phyloP scores from a whole-genome alignment of 306 rosid species.

The Delonix regia region DNA sequence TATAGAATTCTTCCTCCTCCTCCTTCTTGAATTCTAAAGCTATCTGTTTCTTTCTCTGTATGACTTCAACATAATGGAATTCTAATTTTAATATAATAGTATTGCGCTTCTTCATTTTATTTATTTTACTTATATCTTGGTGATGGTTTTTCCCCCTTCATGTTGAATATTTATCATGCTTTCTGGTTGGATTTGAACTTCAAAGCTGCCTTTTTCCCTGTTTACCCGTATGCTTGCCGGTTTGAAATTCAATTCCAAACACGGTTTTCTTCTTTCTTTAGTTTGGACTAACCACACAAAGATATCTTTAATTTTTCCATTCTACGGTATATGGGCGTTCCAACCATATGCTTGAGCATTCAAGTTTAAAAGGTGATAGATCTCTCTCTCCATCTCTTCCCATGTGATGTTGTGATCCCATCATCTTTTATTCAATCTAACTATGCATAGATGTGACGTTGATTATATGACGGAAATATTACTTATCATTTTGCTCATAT shows the following conservation, averaged over 20 bases:
- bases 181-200: slow-evolving; percentile 56
- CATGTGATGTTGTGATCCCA: slow-evolving; percentile 35
- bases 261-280: slow-evolving; percentile 37
- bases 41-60: slow-evolving; percentile 39
- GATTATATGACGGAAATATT: slow-evolving; percentile 45
- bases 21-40: slow-evolving; percentile 22
- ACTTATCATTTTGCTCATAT: slow-evolving; percentile 42
- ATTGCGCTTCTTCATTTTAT: slow-evolving; percentile 4
- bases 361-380: slow-evolving; percentile 50
- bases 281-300: slow-evolving; percentile 33
- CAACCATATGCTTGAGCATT: slow-evolving; percentile 53
- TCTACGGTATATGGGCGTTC: slow-evolving; percentile 42
- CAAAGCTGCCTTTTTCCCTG: slow-evolving; percentile 54
- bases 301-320: background rate
- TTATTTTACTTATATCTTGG: slow-evolving; percentile 3
- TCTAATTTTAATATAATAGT: slow-evolving; percentile 29
- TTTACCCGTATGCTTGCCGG: slow-evolving; percentile 58
- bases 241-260: slow-evolving; percentile 43
- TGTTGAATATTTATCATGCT: slow-evolving; percentile 36
- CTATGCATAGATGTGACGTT: slow-evolving; percentile 58
- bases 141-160: slow-evolving; percentile 27
- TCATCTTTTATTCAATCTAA: slow-evolving; percentile 22
- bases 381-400: slow-evolving; percentile 29
- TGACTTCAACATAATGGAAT: slow-evolving; percentile 31
- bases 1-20: background rate